phyloP scores from a whole-genome alignment of 2,329 filamentous ascomycete species.

The Apiospora arundinis region DNA sequence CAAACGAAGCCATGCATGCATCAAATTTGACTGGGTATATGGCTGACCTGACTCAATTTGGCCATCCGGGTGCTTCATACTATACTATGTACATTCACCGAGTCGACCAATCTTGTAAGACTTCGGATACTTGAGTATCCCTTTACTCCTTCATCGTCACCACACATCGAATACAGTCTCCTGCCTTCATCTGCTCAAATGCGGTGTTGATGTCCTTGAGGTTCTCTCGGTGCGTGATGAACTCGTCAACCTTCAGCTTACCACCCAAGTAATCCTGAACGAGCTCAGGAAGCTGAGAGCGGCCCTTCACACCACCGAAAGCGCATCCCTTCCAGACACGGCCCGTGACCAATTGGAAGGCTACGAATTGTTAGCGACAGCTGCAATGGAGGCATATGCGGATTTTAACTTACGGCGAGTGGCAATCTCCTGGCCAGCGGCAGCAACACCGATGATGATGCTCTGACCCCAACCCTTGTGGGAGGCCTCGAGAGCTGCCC shows the following conservation, averaged over 20 bases:
- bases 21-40: slow-evolving; percentile 10
- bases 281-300: slow-evolving; percentile 85
- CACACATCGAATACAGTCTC: slow-evolving; percentile 96
- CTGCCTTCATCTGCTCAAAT: slow-evolving; percentile 92
- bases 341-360: slow-evolving; percentile 98
- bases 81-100: slow-evolving; percentile 11
- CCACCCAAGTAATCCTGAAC: slow-evolving; percentile 90
- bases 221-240: slow-evolving; percentile 94
- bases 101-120: not conserved
- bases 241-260: slow-evolving; percentile 96
- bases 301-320: slow-evolving; percentile 97
- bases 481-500: slow-evolving; percentile 93
- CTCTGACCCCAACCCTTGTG: slow-evolving; percentile 99
- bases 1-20: not conserved
- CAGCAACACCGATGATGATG: slow-evolving; percentile 96
- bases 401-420: slow-evolving; percentile 79
- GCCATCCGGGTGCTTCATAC: slow-evolving; percentile 18
- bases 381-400: not conserved
- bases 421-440: slow-evolving; percentile 92
- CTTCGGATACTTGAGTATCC: slow-evolving; percentile 9
- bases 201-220: slow-evolving; percentile 86
- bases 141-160: slow-evolving; percentile 62
- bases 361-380: slow-evolving; percentile 48
- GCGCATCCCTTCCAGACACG: slow-evolving; percentile 98
- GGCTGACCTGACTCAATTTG: slow-evolving; percentile 18